Evolutionary conservation across 768 basidiomycete species (phyloP), one percentile per base, ranked within the genome.

Genomic region (Paxillus ammoniavirescens): DNA sequence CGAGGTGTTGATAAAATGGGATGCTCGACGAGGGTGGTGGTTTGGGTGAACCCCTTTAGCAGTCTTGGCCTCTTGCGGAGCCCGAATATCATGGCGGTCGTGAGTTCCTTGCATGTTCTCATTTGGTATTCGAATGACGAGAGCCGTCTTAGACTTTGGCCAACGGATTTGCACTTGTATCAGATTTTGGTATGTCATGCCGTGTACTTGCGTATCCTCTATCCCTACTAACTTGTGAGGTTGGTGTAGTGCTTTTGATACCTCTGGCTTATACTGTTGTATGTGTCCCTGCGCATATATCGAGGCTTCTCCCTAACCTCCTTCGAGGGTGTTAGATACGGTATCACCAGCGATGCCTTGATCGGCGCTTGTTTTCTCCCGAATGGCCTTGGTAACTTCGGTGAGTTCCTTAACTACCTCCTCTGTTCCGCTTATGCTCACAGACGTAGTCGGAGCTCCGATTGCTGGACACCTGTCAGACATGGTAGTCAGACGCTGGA

Each of bases 211-310:
- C 26, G 5, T 15, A 14, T 21, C 4, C 7, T 4, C 5, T 17
- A 31, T 45, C 7, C 9, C 21, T 18, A 30, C 21, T 44, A 21
- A 50, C 47, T 35, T 18, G 3, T n/a, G 28, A 47, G 17, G 36
- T 14, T 8, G 18, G 4, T 42, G 23, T 26, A 73, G 77, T 58
- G 9, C 61, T 88, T 2, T 62, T 87, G 46, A 65, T 85, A 12
- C 87, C 88, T 0, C 67, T 90, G 7, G 76, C 85, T 0, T 86
- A 82, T 56, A 89, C 86, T 0, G 74, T 89, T 28, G 87, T 88
- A 56, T 57, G 82, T 33, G 42, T 46, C 1, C 26, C 8, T 10
- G 26, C 14, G 8, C 8, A 46, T 40, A 8, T 5, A 13, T 17
- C 28, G 26, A 7, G 4, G 23, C 21, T 7, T 41, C 18, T 36